phyloP scores from a whole-genome alignment of 2,329 filamentous ascomycete genomes.

The Pseudopithomyces chartarum region DNA sequence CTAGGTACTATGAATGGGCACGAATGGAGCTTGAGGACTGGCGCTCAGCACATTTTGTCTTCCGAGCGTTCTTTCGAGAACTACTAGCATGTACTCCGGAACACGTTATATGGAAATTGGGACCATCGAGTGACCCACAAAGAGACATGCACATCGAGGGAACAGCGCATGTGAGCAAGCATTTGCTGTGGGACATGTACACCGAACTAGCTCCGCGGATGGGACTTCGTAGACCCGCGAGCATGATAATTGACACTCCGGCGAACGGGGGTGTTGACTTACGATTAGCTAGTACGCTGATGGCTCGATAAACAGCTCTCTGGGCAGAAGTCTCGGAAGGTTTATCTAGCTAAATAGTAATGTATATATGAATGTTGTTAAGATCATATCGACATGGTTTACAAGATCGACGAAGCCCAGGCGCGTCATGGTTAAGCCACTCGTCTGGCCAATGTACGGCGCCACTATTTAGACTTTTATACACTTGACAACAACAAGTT shows the following conservation, averaged over 20 bases:
- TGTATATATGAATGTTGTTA: not conserved
- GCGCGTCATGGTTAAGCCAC: too few species aligned
- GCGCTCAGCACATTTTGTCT: constrained; percentile 27
- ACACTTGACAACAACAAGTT: too few species aligned
- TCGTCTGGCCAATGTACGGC: too few species aligned
- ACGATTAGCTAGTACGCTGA: not conserved
- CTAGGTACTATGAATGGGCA: constrained; percentile 37
- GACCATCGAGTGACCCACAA: constrained; percentile 11
- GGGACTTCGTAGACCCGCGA: constrained; percentile 1
- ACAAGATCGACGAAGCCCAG: too few species aligned
- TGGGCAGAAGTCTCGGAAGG: not conserved
- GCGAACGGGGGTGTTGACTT: not conserved
- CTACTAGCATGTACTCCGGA: constrained; percentile 26
- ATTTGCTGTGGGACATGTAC: constrained; percentile 29
- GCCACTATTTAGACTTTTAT: too few species aligned
- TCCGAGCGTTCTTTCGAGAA: constrained; percentile 37
- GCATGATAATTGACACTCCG: constrained; percentile 6
- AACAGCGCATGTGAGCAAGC: constrained; percentile 9
- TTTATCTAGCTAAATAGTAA: not conserved
- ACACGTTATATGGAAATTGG: constrained; percentile 24
- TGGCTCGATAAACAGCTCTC: not conserved
- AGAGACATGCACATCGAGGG: constrained; percentile 25
- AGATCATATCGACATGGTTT: too few species aligned
- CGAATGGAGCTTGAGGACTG: constrained; percentile 27
- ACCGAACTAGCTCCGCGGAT: constrained; percentile 19